A percentile compares a stretch with the other conserved stretches of the same genome.
phyloP scores from a whole-genome alignment of 2,329 filamentous ascomycete genomes.

The Drechslerella stenobrocha region DNA sequence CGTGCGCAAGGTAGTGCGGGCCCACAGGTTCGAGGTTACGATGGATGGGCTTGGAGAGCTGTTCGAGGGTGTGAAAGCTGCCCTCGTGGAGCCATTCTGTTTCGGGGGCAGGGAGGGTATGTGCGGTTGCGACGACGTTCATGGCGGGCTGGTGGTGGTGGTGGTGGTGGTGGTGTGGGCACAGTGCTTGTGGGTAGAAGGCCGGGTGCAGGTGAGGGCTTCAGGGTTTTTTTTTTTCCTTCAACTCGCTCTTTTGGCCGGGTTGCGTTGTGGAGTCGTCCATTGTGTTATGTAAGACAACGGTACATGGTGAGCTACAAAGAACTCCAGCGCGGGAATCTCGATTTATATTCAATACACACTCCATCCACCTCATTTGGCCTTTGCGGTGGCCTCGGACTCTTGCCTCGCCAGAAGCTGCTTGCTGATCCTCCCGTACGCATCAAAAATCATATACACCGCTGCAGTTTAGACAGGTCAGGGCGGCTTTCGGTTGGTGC shows the following conservation, averaged over 20 bases:
- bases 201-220: not conserved
- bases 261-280: too few relatives aligned
- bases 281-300: too few relatives aligned
- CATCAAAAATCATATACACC: conserved; percentile 43
- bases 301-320: too few relatives aligned
- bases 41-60: conserved; percentile 36
- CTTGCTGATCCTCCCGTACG: conserved; percentile 30
- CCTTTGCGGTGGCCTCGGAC: conserved; percentile 2
- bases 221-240: not conserved
- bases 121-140: conserved; percentile 34
- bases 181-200: not conserved
- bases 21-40: conserved; percentile 87
- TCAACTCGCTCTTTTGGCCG: too few relatives aligned
- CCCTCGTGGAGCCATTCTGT: conserved; percentile 37
- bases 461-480: conserved; percentile 5
- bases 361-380: conserved; percentile 5
- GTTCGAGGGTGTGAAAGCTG: conserved; percentile 32
- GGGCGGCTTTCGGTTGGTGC: not conserved
- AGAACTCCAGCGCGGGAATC: too few relatives aligned
- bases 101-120: conserved; percentile 28
- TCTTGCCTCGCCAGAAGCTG: conserved; percentile 15
- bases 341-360: too few relatives aligned
- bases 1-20: conserved; percentile 96
- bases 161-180: not conserved
- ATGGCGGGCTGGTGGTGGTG: conserved; percentile 7